These are phyloP conservation scores for Nephelium lappaceum DNA, from an alignment of 345 rosid genomes.

Conservation along the genomic window DNA sequence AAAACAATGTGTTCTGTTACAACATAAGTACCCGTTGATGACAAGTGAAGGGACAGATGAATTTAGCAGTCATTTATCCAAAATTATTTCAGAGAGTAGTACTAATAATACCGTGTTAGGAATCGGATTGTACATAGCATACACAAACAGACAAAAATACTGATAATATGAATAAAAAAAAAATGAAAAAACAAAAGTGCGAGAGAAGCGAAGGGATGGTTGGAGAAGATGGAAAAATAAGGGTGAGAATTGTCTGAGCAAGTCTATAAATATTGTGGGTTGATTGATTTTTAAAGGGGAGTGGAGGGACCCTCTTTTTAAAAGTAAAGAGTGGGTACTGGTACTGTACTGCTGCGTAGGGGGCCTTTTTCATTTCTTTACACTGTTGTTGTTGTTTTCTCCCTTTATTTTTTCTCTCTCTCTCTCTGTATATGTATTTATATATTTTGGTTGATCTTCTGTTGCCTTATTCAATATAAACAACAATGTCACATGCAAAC, in stretches of 20 bases:
- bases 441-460: neutral
- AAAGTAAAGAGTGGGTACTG: neutral
- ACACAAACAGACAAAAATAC: no score
- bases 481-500: slow-evolving; percentile 17
- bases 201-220: slow-evolving; percentile 18
- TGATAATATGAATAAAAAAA: no score
- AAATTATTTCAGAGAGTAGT: no score
- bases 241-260: slow-evolving; percentile 24
- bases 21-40: no score
- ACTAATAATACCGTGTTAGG: no score
- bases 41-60: no score
- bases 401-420: neutral
- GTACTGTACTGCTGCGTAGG: neutral
- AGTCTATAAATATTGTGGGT: slow-evolving; percentile 2
- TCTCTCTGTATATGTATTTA: neutral
- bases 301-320: slow-evolving; percentile 4
- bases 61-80: no score
- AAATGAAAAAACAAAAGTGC: no score
- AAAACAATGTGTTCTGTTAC: no score
- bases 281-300: slow-evolving; percentile 4
- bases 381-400: neutral
- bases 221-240: slow-evolving; percentile 7
- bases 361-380: neutral
- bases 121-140: no score
- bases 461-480: slow-evolving; percentile 12